These are phyloP conservation scores for Xylaria sp. DNA, from an alignment of 495 filamentous ascomycete genomes.

Conservation along the genomic window DNA sequence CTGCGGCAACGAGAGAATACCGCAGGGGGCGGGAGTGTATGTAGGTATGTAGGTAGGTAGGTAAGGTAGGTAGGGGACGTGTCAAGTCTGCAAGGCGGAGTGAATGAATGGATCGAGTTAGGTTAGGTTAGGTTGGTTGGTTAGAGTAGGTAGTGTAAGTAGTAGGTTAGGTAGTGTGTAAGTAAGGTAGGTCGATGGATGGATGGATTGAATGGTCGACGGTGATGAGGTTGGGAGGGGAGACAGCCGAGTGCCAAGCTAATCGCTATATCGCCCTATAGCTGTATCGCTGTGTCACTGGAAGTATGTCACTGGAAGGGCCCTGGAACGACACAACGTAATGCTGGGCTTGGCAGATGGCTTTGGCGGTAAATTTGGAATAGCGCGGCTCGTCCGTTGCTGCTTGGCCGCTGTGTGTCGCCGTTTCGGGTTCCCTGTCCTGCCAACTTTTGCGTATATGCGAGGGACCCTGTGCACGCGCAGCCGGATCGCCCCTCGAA, in stretches of 20 bases:
- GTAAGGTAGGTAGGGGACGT: too few species aligned
- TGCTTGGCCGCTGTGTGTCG: not conserved
- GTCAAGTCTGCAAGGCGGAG: not conserved
- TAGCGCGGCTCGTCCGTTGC: constrained; percentile 17
- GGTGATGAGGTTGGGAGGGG: constrained; percentile 30
- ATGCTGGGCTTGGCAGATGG: constrained; percentile 26
- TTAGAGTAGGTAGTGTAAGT: too few species aligned
- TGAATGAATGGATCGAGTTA: constrained; percentile 22
- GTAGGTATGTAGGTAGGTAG: too few species aligned
- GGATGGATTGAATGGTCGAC: constrained; percentile 15
- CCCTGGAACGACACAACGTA: constrained; percentile 26
- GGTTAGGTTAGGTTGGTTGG: too few species aligned
- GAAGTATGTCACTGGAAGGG: not conserved
- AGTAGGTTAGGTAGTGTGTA: too few species aligned
- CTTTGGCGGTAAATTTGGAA: constrained; percentile 18
- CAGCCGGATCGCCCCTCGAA: too few species aligned
- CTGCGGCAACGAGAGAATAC: not conserved
- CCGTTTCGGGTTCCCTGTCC: constrained; percentile 1
- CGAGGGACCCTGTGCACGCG: not conserved
- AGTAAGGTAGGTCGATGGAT: not conserved
- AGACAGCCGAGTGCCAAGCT: constrained; percentile 28
- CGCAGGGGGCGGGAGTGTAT: not conserved
- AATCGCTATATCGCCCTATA: too few species aligned
- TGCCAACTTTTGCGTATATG: constrained; percentile 11
- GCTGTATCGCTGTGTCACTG: too few species aligned